Evolutionary conservation across 371 early-diverging fungal species (phyloP).

Genomic region (Rhizopus sp.): DNA sequence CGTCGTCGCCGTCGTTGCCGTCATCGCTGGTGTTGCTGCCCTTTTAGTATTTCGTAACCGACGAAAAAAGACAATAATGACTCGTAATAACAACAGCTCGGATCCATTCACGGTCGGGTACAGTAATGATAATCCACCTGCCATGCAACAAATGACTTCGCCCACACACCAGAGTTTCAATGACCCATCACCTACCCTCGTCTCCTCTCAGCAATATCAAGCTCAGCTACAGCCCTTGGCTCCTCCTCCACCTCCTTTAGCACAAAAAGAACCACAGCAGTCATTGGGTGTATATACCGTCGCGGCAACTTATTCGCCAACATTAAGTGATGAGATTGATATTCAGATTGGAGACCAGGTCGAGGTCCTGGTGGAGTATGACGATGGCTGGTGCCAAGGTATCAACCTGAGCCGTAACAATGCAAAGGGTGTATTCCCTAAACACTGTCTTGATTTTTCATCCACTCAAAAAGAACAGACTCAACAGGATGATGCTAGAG

Average conservation of each 20-base stretch:
- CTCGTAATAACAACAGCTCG: conserved; percentile 14
- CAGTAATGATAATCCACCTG: conserved; percentile 32
- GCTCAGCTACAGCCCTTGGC: conserved; percentile 2
- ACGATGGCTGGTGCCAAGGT: conserved; percentile 74
- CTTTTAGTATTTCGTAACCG: conserved; percentile 40
- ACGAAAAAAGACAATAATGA: conserved; percentile 21
- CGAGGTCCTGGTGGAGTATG: conserved; percentile 63
- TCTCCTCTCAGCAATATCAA: conserved; percentile 9
- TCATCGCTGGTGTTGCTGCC: conserved; percentile 36
- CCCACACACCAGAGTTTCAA: conserved; percentile 11
- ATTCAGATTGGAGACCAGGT: conserved; percentile 66
- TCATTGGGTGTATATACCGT: conserved; percentile 54
- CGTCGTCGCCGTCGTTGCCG: conserved; percentile 36
- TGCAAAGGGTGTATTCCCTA: conserved; percentile 66
- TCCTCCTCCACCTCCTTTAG: conserved; percentile 4
- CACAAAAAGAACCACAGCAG: conserved; percentile 11
- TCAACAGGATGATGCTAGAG: conserved; percentile 2
- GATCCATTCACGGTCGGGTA: conserved; percentile 57
- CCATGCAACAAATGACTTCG: conserved; percentile 13
- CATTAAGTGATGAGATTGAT: conserved; percentile 69
- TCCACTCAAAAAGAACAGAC: background rate
- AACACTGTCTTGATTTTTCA: conserved; percentile 55
- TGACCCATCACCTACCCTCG: conserved; percentile 3
- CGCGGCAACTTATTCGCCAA: conserved; percentile 61
- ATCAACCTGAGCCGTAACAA: conserved; percentile 64